Evolutionary conservation across 805 yeast species (phyloP), one percentile per base, ranked within the genome.

Genomic region (Scheffersomyces amazonensis): DNA sequence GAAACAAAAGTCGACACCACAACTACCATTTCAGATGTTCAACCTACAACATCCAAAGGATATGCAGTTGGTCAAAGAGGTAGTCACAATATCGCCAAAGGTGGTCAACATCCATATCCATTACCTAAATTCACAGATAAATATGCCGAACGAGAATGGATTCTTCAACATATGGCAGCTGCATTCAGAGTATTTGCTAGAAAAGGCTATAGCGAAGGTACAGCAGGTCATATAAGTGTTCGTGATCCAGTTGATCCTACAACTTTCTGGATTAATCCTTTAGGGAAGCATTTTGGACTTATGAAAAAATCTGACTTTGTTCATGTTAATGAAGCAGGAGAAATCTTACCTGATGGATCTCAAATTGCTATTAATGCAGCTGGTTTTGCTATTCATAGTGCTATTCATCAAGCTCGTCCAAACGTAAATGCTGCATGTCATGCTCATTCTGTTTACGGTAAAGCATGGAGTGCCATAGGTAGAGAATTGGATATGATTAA

Each of bases 181-280:
- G 90, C 91, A 1, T 87, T 87, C 67, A 73, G 95, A 44, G 75
- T 83, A 1, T 85, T 87, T 58, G 89, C 87, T n/a, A 73, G 95
- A 53, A 78, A 76, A 48, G 87, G 87, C 13, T 87, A 65, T 60
- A 69, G 80, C 13, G 88, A 85, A 57, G 96, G 95, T 12, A 60
- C 79, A 16, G 88, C 95, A 0, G 96, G 96, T 16, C 96, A 87
- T 56, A 87, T 87, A 41, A 83, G 93, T 7, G 74, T 87, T 10
- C 74, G 93, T 49, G 96, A 87, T 53, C 96, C 96, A 3, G 79
- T 84, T 31, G 79, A 82, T 46, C 83, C 83, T n/a, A 58, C 69
- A 32, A 84, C 91, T 3, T 87, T 87, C 58, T 87, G 96, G 96
- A 85, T 87, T 57, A 87, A 87, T 62, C 96, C 96, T 4, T 66